phyloP scores from a whole-genome alignment of 352 stramenopile species.

The Globisporangium irregulare region DNA sequence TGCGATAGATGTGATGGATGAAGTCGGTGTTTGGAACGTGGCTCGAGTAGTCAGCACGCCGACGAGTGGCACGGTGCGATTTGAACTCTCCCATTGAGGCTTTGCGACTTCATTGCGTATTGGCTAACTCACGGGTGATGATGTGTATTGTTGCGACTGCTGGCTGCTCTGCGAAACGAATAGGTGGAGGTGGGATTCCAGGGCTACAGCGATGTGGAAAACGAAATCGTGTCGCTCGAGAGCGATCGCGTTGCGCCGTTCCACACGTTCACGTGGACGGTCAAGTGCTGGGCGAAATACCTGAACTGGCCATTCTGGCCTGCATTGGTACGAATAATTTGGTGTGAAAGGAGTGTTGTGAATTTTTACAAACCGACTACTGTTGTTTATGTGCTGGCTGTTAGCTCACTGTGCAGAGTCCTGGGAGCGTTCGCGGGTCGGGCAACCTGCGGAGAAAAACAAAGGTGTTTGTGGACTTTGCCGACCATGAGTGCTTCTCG shows the following conservation, averaged over 20 bases:
- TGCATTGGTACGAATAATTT: constrained; percentile 31
- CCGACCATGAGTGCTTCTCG: constrained; percentile 33
- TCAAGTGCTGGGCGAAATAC: constrained; percentile 78
- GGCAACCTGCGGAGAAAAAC: constrained; percentile 28
- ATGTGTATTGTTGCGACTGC: background rate
- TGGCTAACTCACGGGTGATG: background rate
- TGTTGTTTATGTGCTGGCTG: background rate
- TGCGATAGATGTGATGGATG: constrained; percentile 11
- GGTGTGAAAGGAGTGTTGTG: background rate
- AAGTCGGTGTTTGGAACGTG: constrained; percentile 14
- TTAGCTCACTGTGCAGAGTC: constrained; percentile 58
- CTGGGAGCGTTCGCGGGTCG: constrained; percentile 32
- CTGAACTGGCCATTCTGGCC: constrained; percentile 70
- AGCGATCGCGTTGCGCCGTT: constrained; percentile 56
- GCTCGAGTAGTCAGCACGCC: constrained; percentile 2
- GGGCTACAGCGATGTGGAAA: constrained; percentile 40
- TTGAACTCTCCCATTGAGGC: background rate
- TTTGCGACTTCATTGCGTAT: background rate
- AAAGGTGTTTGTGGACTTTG: constrained; percentile 49
- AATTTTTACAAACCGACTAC: background rate
- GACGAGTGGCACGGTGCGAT: background rate
- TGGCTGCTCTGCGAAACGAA: background rate
- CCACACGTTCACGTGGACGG: constrained; percentile 63
- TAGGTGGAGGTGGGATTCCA: constrained; percentile 48
- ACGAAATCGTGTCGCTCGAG: constrained; percentile 53